A percentile compares a stretch with the other conserved stretches of the same genome.
Conservation (phyloP, 768 basidiomycete species). For the Podaxis sp. region DNA sequence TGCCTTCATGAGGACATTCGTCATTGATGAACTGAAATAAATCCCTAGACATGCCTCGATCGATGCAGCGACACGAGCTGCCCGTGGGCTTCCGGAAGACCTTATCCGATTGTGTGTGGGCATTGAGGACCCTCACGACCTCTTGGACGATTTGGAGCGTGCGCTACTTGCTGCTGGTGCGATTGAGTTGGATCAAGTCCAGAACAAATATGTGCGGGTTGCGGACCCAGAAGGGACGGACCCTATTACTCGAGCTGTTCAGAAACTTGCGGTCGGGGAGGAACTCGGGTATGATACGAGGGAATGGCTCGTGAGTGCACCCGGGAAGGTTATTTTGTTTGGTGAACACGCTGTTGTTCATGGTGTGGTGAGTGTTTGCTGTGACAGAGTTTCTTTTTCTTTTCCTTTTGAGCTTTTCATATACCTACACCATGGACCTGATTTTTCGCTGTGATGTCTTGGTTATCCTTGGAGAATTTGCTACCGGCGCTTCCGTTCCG, state of each 20-base stretch:
- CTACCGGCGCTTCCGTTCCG: neutral
- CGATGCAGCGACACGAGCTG: slow-evolving; percentile 92
- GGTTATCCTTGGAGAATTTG: neutral
- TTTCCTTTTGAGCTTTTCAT: slow-evolving; percentile 16
- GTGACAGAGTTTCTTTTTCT: slow-evolving; percentile 16
- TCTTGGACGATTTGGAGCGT: slow-evolving; percentile 92
- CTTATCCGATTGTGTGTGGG: slow-evolving; percentile 97
- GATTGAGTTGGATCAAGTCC: slow-evolving; percentile 56
- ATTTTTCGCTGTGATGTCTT: neutral
- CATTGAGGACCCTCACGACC: slow-evolving; percentile 92
- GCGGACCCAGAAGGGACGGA: slow-evolving; percentile 28
- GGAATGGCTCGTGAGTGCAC: slow-evolving; percentile 91
- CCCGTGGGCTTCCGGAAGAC: slow-evolving; percentile 96
- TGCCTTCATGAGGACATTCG: slow-evolving; percentile 15
- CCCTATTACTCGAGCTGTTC: slow-evolving; percentile 59
- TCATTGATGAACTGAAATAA: slow-evolving; percentile 3
- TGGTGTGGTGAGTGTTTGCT: slow-evolving; percentile 72
- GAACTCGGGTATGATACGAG: slow-evolving; percentile 34
- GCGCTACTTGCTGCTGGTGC: slow-evolving; percentile 92
- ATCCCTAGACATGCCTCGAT: slow-evolving; percentile 89
- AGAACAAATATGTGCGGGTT: slow-evolving; percentile 49
- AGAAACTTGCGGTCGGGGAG: slow-evolving; percentile 46
- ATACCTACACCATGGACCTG: slow-evolving; percentile 17
- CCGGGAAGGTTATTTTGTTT: slow-evolving; percentile 97
- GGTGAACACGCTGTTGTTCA: slow-evolving; percentile 99